Evolutionary conservation across 768 basidiomycete species (phyloP).

Genomic region (Tylopilus sp.): DNA sequence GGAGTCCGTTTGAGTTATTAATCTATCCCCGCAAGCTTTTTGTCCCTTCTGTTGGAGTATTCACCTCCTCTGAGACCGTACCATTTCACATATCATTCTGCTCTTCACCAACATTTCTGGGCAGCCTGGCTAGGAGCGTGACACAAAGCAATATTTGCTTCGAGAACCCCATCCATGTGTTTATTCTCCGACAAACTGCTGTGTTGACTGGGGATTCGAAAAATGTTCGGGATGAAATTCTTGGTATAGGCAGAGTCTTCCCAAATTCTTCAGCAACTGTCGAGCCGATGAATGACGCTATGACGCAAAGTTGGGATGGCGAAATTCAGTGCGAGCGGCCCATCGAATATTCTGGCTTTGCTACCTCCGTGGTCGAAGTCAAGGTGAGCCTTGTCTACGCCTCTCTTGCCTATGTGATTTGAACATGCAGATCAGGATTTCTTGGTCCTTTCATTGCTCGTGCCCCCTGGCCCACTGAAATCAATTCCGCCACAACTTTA

Average conservation of each 20-base stretch:
- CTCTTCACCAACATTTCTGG: conserved; percentile 41
- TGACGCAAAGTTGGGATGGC: conserved; percentile 61
- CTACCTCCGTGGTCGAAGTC: conserved; percentile 44
- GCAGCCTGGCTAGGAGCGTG: conserved; percentile 7
- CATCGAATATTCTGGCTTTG: conserved; percentile 47
- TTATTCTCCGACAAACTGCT: conserved; percentile 51
- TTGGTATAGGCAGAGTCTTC: conserved; percentile 47
- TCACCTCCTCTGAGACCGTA: conserved; percentile 51
- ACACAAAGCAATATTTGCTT: conserved; percentile 7
- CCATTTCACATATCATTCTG: conserved; percentile 65
- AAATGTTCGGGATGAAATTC: conserved; percentile 24
- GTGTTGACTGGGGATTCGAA: conserved; percentile 31
- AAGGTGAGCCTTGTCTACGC: conserved; percentile 37
- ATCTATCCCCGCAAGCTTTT: conserved; percentile 44
- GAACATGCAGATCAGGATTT: conserved; percentile 47
- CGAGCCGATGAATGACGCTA: conserved; percentile 26
- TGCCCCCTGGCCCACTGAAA: conserved; percentile 32
- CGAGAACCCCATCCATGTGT: conserved; percentile 43
- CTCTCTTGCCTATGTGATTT: not conserved
- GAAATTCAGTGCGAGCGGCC: conserved; percentile 41
- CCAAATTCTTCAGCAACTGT: conserved; percentile 39
- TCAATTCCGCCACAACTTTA: conserved; percentile 39
- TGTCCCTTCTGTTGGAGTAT: conserved; percentile 58
- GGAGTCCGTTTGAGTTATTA: not conserved
- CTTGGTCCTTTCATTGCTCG: conserved; percentile 47